Percentiles rank a stretch among this genome's conserved stretches.
These are phyloP conservation scores for Malbranchea zuffiana DNA, from an alignment of 2,329 filamentous ascomycete genomes.

Conservation along the genomic window DNA sequence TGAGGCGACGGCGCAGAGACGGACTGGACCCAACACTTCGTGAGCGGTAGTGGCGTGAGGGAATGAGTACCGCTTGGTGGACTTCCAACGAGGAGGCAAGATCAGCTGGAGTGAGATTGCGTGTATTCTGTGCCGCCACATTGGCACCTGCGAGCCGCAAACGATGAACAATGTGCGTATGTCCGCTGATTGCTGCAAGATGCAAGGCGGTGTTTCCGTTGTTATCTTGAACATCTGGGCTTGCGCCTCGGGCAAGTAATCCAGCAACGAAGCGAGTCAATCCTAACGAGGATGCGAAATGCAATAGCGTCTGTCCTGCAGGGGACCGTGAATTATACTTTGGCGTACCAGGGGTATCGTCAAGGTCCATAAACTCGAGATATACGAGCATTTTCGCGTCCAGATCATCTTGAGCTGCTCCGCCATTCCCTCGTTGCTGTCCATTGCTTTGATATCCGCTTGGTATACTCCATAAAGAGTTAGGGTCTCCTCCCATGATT, in stretches of 20 bases:
- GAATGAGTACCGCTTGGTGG: conserved; percentile 51
- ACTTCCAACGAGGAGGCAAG: conserved; percentile 56
- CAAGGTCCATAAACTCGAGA: conserved; percentile 67
- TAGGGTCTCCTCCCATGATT: conserved; percentile 36
- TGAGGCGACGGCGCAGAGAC: conserved; percentile 38
- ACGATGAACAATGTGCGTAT: conserved; percentile 63
- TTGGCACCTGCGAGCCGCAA: conserved; percentile 65
- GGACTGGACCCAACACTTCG: conserved; percentile 51
- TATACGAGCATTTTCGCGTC: conserved; percentile 61
- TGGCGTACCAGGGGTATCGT: conserved; percentile 58
- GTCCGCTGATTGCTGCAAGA: conserved; percentile 65
- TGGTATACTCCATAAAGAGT: conserved; percentile 39
- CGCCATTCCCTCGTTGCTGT: conserved; percentile 34
- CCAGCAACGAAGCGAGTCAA: conserved; percentile 66
- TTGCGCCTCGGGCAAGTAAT: conserved; percentile 65
- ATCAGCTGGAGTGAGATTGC: conserved; percentile 60
- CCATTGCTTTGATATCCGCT: conserved; percentile 37
- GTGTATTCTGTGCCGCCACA: conserved; percentile 56
- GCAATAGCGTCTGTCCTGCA: conserved; percentile 69
- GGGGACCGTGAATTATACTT: conserved; percentile 54
- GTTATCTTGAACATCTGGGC: conserved; percentile 62
- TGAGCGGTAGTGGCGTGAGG: conserved; percentile 53
- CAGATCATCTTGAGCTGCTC: conserved; percentile 43
- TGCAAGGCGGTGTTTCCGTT: conserved; percentile 75
- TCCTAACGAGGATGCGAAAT: conserved; percentile 65